These are phyloP conservation scores for Echria macrotheca DNA, from an alignment of 495 filamentous ascomycete genomes.

Conservation along the genomic window DNA sequence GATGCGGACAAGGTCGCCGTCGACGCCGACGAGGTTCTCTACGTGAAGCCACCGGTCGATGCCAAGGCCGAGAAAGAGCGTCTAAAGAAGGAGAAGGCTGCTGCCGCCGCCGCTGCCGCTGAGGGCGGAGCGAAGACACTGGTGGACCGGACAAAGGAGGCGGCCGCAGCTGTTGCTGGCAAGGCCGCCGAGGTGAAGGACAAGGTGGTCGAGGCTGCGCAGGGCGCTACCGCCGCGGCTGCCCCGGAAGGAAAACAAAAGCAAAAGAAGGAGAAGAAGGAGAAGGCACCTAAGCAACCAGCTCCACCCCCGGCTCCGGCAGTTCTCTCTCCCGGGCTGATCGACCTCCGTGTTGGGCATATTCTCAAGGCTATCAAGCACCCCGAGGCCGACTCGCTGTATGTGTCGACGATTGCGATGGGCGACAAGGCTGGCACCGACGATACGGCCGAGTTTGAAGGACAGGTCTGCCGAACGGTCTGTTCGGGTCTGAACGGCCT, in stretches of 20 bases:
- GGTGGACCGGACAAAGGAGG: slow-evolving; percentile 49
- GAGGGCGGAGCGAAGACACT: slow-evolving; percentile 38
- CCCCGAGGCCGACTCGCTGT: slow-evolving; percentile 93
- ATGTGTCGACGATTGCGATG: slow-evolving; percentile 93
- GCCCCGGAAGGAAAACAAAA: slow-evolving; percentile 27
- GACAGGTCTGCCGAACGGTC: slow-evolving; percentile 84
- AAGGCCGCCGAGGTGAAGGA: slow-evolving; percentile 38
- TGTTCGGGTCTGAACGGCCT: slow-evolving; percentile 95
- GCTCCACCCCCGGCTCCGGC: slow-evolving; percentile 62
- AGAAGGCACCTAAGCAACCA: slow-evolving; percentile 58
- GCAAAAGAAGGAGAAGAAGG: slow-evolving; percentile 42
- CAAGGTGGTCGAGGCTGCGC: slow-evolving; percentile 15
- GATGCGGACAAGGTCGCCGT: slow-evolving; percentile 83
- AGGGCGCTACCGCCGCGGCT: slow-evolving; percentile 30
- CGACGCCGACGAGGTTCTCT: slow-evolving; percentile 72
- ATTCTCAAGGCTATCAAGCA: slow-evolving; percentile 92
- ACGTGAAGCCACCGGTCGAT: slow-evolving; percentile 74
- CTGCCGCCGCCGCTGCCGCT: slow-evolving; percentile 41
- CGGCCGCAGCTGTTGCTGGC: slow-evolving; percentile 42
- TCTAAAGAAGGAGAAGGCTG: slow-evolving; percentile 80
- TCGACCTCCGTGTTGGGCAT: slow-evolving; percentile 94
- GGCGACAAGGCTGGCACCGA: slow-evolving; percentile 82
- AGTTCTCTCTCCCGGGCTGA: slow-evolving; percentile 73
- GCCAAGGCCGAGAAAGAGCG: slow-evolving; percentile 86
- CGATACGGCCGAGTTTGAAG: slow-evolving; percentile 80